Evolutionary conservation across 805 yeast species (phyloP).

Genomic region (Ogataea sp.): DNA sequence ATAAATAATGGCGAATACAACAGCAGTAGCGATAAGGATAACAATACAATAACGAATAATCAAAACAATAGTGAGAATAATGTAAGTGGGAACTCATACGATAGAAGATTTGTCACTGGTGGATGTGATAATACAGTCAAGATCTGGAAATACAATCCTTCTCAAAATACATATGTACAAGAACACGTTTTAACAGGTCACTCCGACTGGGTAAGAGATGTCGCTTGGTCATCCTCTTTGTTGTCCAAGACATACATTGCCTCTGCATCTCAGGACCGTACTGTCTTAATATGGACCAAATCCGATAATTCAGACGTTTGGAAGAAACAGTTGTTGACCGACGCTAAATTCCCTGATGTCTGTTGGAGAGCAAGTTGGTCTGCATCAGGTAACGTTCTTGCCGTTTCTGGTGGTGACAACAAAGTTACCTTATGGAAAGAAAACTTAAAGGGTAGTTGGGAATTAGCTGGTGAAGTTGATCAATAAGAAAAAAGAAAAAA

Average conservation of each 20-base stretch:
- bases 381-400: constrained; percentile 87
- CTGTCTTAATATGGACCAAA: constrained; percentile 93
- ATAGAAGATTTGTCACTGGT: constrained; percentile 81
- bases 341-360: constrained; percentile 89
- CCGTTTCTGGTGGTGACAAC: constrained; percentile 94
- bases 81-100: constrained; percentile 13
- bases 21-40: not conserved
- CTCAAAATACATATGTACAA: constrained; percentile 48
- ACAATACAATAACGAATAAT: constrained; percentile 19
- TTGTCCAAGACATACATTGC: constrained; percentile 86
- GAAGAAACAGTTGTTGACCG: constrained; percentile 70
- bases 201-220: constrained; percentile 98
- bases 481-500: constrained; percentile 46
- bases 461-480: constrained; percentile 92
- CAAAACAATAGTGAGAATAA: constrained; percentile 21
- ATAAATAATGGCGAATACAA: not conserved
- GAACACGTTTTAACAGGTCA: constrained; percentile 85
- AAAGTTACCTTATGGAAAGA: constrained; percentile 97
- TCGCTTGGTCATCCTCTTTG: constrained; percentile 94
- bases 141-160: constrained; percentile 70
- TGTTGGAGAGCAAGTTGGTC: constrained; percentile 99
- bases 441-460: constrained; percentile 89
- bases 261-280: constrained; percentile 92
- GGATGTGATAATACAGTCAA: constrained; percentile 93
- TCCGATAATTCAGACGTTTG: constrained; percentile 35